A percentile compares a stretch with the other conserved stretches of the same genome.
phyloP scores from a whole-genome alignment of 495 filamentous ascomycete species.

The Xylaria cubensis region DNA sequence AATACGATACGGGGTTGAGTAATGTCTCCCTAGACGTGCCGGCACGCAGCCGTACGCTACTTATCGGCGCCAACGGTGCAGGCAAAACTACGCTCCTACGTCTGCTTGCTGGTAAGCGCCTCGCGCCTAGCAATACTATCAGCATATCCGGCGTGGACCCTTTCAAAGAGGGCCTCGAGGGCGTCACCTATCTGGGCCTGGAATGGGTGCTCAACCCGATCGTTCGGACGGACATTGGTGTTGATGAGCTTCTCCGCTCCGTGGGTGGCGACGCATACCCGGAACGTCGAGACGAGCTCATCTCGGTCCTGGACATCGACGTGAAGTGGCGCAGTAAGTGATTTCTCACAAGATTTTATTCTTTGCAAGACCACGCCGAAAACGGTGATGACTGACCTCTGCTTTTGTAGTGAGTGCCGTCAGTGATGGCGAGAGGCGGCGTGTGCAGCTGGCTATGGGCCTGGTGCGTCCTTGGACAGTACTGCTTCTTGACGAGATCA shows the following conservation, averaged over 20 bases:
- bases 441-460: slow-evolving; percentile 97
- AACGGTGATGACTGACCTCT: not conserved
- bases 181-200: slow-evolving; percentile 93
- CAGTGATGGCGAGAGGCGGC: slow-evolving; percentile 84
- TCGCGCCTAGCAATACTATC: slow-evolving; percentile 77
- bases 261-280: slow-evolving; percentile 87
- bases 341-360: not conserved
- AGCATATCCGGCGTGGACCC: slow-evolving; percentile 83
- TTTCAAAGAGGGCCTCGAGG: slow-evolving; percentile 85
- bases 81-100: slow-evolving; percentile 96
- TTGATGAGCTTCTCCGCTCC: slow-evolving; percentile 79
- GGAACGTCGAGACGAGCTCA: slow-evolving; percentile 81
- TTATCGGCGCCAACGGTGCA: slow-evolving; percentile 97
- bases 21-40: slow-evolving; percentile 78
- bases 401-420: slow-evolving; percentile 76
- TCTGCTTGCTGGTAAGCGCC: slow-evolving; percentile 85
- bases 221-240: slow-evolving; percentile 92
- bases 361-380: not conserved
- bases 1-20: slow-evolving; percentile 74
- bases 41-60: slow-evolving; percentile 80
- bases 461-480: slow-evolving; percentile 91
- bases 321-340: slow-evolving; percentile 73
- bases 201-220: slow-evolving; percentile 99
- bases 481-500: slow-evolving; percentile 94
- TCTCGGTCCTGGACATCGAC: slow-evolving; percentile 91